Evolutionary conservation across 2,329 filamentous ascomycete species (phyloP), one percentile per base, ranked within the genome.

Genomic region (Amphichorda felina): DNA sequence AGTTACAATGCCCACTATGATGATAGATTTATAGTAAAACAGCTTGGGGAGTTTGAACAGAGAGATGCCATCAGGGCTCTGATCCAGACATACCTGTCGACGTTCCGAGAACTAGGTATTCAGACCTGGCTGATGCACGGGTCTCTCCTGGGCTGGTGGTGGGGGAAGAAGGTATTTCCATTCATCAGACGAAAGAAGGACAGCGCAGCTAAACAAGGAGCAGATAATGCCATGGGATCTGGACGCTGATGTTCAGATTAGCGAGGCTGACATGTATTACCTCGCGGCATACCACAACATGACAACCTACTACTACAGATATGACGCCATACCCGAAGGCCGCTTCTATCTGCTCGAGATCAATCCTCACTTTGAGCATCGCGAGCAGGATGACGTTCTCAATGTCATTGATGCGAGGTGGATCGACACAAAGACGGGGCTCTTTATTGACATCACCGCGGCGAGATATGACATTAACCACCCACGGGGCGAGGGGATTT

Each of bases 141-240:
- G n/a, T 82, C 80, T n/a, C 61, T 89, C 21, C 62, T 91, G 22
- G 84, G 83, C 6, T 91, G 84, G 84, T 89, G 82, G 82, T 89
- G 83, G 83, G 85, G 84, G 46, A 64, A 64, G 33, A 62, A 60
- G 51, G 59, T 57, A 49, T 45, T 41, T 15, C 27, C 13, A 32
- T 10, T 30, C 11, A 16, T 17, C 11, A 5, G 10, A 8, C 17
- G 18, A 13, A 6, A 4, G 18, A 36, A 30, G 15, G 14, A 14
- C 13, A 5, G 14, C 4, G 18, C 8, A 19, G 13, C 30, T 37
- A 18, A 33, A 27, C 30, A 32, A 17, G 6, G 25, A n/a, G 3
- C 14, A 79, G 68, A 69, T 82, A 42, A 70, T 87, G 53, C 81
- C 82, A 1, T 86, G 82, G 82, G 82, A 87, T 51, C 75, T 75